phyloP scores from a whole-genome alignment of 441 rosid species.

The Corymbia citriodora region DNA sequence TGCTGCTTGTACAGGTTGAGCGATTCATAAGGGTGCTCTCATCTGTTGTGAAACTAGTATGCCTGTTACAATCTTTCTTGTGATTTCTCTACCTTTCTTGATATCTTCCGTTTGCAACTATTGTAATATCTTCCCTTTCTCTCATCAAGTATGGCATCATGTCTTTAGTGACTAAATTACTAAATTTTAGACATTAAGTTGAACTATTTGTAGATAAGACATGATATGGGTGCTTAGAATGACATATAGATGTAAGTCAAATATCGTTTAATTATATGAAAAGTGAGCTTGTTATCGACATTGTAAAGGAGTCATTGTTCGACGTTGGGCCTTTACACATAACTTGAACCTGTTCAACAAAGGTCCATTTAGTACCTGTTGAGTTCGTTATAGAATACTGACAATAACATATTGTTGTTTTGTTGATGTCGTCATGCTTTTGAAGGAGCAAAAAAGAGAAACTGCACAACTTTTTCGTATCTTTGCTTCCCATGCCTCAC shows the following conservation, averaged over 20 bases:
- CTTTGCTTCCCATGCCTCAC: background rate
- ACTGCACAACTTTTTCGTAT: background rate
- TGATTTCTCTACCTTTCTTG: background rate
- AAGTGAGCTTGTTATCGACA: background rate
- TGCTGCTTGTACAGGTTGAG: conserved; percentile 77
- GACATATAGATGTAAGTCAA: background rate
- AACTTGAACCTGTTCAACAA: background rate
- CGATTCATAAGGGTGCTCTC: conserved; percentile 77
- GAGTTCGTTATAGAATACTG: fast-evolving
- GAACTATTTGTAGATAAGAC: background rate
- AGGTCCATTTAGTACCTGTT: background rate
- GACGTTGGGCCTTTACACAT: background rate
- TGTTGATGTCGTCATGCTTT: background rate
- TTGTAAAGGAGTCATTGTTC: background rate
- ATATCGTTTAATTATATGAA: too few relatives aligned
- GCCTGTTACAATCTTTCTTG: conserved; percentile 4
- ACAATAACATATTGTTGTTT: background rate
- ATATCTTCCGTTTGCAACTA: background rate
- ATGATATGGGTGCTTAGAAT: background rate
- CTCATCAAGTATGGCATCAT: background rate
- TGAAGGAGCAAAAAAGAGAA: background rate
- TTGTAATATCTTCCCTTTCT: background rate
- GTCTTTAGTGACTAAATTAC: background rate
- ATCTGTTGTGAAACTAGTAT: conserved; percentile 77
- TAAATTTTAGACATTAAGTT: background rate